phyloP scores from a whole-genome alignment of 305 asterid genomes.

The Plantago coronopus region DNA sequence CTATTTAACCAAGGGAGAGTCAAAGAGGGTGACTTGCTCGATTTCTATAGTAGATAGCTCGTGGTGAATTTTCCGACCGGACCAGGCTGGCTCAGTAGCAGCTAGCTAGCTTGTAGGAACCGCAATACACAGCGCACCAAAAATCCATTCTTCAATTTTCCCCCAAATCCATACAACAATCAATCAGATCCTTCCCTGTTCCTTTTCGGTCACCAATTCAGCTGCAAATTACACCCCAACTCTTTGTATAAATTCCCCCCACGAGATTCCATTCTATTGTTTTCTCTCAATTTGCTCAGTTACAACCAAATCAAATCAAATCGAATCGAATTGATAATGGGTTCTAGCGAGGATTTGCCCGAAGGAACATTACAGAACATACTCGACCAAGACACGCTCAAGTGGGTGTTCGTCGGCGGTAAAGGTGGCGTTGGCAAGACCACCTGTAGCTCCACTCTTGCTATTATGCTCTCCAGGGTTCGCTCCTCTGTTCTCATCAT shows the following conservation, averaged over 20 bases:
- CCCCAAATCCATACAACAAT: background rate
- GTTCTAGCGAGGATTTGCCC: conserved; percentile 41
- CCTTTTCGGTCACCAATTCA: background rate
- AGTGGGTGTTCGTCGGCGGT: conserved; percentile 86
- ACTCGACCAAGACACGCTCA: conserved; percentile 53
- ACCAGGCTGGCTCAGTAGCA: background rate
- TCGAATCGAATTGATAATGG: conserved; percentile 26
- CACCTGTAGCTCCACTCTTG: conserved; percentile 60
- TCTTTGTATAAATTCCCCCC: conserved; percentile 25
- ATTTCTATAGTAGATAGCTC: too few species aligned
- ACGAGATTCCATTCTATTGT: background rate
- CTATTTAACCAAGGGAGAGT: too few species aligned
- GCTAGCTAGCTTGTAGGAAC: background rate
- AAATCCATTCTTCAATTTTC: too few species aligned
- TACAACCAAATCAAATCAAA: background rate
- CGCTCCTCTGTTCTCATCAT: conserved; percentile 75
- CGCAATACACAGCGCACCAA: conserved; percentile 1
- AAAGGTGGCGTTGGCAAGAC: conserved; percentile 84
- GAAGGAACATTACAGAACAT: conserved; percentile 57
- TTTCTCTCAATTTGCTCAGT: too few species aligned
- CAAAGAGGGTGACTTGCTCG: too few species aligned
- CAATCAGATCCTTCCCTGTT: conserved; percentile 22
- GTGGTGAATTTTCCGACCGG: too few species aligned
- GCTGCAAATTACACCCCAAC: conserved; percentile 15
- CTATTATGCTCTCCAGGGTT: conserved; percentile 48